Base-by-base conservation (phyloP, 805 yeast species). In the Metschnikowia picachoensis region DNA sequence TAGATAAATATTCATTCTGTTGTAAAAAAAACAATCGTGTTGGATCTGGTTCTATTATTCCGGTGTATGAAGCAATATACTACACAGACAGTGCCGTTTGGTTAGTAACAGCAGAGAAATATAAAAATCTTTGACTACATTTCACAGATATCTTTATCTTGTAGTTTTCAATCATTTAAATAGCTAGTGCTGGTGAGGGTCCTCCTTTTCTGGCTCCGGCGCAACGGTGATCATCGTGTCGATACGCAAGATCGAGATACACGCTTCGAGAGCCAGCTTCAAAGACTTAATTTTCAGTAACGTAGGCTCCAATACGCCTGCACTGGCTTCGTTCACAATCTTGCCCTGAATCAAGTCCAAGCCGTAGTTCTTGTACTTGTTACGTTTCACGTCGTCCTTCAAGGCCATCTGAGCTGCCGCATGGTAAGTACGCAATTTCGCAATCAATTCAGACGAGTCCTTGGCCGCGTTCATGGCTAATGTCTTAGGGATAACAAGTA, bases 201-300 rank as follows among this genome's bases (percentile, higher is more conserved):
- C 96, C 71, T 91, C 96, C 71, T 80, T 82, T 53, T 85, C 88
- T 41, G 87, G 90, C 63, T 94, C 99, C 11, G 99, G 99, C 60
- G 92, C 95, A 51, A 94, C 96, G 40, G 89, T 87, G 61, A 94
- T 92, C 95, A 92, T 91, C 41, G 99, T 94, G 67, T 94, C 99
- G 61, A 94, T 94, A 76, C 99, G 84, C 60, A 95, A 76, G 53
- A 94, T 94, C 31, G 98, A 96, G 67, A 95, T 83, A 71, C 99
- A 94, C 3, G 99, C 99, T 74, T 94, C 99, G 56, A 94, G 79
- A 6, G 99, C 98, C 49, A 95, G 85, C 68, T 95, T 91, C 65
- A 95, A 79, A 10, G 96, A 84, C 68, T 90, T 91, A 62, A 94
- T 78, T 73, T 94, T 94, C 60, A 95, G 84, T 62, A 94, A 77